Percentiles rank a stretch among this genome's conserved stretches.
These are phyloP conservation scores for Macrophomina pseudophaseolina DNA, from an alignment of 2,329 filamentous ascomycete genomes.

Conservation along the genomic window DNA sequence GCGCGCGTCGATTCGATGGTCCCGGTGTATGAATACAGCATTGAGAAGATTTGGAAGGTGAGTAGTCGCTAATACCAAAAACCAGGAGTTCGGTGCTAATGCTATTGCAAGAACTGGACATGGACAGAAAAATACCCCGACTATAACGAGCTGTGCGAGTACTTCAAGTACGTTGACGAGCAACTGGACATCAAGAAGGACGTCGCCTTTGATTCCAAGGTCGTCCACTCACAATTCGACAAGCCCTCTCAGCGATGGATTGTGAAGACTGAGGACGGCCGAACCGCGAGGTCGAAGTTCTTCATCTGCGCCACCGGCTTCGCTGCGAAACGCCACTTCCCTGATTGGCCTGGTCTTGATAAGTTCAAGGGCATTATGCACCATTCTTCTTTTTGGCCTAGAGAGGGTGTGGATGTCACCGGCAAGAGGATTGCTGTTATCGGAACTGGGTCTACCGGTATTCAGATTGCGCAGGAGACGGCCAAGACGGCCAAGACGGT, in stretches of 20 bases:
- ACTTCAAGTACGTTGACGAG: slow-evolving; percentile 66
- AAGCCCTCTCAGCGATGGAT: slow-evolving; percentile 55
- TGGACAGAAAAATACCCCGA: slow-evolving; percentile 61
- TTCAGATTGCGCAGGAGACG: slow-evolving; percentile 68
- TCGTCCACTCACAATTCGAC: slow-evolving; percentile 59
- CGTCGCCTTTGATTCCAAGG: slow-evolving; percentile 61
- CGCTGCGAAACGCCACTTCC: slow-evolving; percentile 65
- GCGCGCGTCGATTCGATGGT: slow-evolving; percentile 55
- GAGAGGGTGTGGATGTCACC: slow-evolving; percentile 60
- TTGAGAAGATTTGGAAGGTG: slow-evolving; percentile 54
- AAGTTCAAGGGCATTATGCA: slow-evolving; percentile 65
- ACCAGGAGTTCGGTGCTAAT: not conserved
- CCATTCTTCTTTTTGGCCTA: slow-evolving; percentile 67
- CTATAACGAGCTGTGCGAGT: slow-evolving; percentile 58
- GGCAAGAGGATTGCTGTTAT: slow-evolving; percentile 67
- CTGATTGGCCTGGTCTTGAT: slow-evolving; percentile 64
- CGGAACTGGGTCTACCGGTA: slow-evolving; percentile 68
- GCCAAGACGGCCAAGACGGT: slow-evolving; percentile 58
- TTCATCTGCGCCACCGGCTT: slow-evolving; percentile 62
- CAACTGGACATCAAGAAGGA: slow-evolving; percentile 62
- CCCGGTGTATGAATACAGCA: slow-evolving; percentile 55
- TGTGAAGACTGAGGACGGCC: slow-evolving; percentile 58
- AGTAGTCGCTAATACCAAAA: slow-evolving; percentile 2
- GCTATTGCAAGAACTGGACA: slow-evolving; percentile 56
- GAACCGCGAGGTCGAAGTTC: slow-evolving; percentile 56